phyloP scores from a whole-genome alignment of 345 rosid genomes.

The Bruguiera gymnorhiza region DNA sequence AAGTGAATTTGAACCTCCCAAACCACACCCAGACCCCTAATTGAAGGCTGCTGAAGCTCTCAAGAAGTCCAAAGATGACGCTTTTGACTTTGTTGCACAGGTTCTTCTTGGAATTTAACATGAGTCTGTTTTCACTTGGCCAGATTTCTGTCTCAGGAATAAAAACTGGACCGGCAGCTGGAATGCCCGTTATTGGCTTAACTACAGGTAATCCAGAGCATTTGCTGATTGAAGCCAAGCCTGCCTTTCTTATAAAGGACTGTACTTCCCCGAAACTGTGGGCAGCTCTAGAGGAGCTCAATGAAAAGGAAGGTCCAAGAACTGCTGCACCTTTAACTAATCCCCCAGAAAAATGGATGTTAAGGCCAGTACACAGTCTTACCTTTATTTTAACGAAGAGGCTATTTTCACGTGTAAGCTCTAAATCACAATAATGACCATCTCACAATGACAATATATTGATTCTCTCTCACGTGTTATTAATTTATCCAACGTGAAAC shows the following conservation, averaged over 20 bases:
- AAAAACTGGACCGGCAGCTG: conserved; percentile 42
- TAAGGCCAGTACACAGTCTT: too few species aligned
- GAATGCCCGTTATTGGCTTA: conserved; percentile 38
- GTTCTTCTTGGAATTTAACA: neutral
- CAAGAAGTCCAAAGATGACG: conserved; percentile 32
- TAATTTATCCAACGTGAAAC: too few species aligned
- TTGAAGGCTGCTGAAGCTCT: conserved; percentile 33
- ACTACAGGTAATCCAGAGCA: conserved; percentile 30
- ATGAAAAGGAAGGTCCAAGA: conserved; percentile 6
- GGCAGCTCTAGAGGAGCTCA: conserved; percentile 27
- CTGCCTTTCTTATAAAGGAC: conserved; percentile 28
- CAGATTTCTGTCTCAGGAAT: conserved; percentile 44
- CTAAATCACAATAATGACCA: too few species aligned
- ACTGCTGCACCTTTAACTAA: neutral
- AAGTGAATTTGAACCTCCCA: conserved; percentile 34
- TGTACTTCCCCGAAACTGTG: conserved; percentile 33
- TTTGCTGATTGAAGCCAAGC: conserved; percentile 29
- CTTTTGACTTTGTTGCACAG: conserved; percentile 27
- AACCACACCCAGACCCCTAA: conserved; percentile 47
- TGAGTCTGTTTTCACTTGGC: neutral
- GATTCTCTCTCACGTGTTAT: too few species aligned
- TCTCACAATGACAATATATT: too few species aligned
- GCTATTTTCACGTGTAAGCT: neutral
- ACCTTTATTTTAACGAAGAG: too few species aligned
- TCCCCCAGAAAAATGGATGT: too few species aligned